Conservation (phyloP, 1,139 yeast genomes). For the Candida tetrigidarum region DNA sequence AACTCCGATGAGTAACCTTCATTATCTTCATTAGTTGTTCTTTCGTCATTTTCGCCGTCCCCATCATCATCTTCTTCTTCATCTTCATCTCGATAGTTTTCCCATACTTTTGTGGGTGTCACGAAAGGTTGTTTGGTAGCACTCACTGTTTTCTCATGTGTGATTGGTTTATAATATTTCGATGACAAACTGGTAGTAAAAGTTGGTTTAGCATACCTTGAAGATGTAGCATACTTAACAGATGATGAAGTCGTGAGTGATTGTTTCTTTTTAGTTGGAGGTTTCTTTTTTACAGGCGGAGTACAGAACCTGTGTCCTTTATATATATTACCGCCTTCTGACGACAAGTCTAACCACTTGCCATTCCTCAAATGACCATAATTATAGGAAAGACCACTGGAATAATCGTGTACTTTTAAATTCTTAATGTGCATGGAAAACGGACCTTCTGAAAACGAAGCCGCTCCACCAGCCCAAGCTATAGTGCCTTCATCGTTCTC, state of each 20-base stretch:
- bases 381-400: constrained; percentile 32
- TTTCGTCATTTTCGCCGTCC: too few species aligned
- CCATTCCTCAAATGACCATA: constrained; percentile 28
- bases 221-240: too few species aligned
- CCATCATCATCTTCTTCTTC: background rate
- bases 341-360: constrained; percentile 19
- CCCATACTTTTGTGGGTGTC: constrained; percentile 1
- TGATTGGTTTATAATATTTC: background rate
- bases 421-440: constrained; percentile 37
- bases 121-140: constrained; percentile 3
- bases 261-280: background rate
- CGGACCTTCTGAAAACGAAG: constrained; percentile 38
- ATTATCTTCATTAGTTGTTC: too few species aligned
- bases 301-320: constrained; percentile 5
- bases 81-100: background rate
- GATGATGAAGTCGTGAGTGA: background rate
- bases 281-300: constrained; percentile 1
- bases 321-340: constrained; percentile 17
- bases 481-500: constrained; percentile 40
- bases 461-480: constrained; percentile 46
- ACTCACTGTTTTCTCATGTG: background rate
- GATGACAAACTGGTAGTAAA: background rate
- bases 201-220: background rate
- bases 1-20: too few species aligned
- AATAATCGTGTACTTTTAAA: constrained; percentile 36